These are phyloP conservation scores for Amniculicola lignicola DNA, from an alignment of 495 filamentous ascomycete species.

Conservation along the genomic window DNA sequence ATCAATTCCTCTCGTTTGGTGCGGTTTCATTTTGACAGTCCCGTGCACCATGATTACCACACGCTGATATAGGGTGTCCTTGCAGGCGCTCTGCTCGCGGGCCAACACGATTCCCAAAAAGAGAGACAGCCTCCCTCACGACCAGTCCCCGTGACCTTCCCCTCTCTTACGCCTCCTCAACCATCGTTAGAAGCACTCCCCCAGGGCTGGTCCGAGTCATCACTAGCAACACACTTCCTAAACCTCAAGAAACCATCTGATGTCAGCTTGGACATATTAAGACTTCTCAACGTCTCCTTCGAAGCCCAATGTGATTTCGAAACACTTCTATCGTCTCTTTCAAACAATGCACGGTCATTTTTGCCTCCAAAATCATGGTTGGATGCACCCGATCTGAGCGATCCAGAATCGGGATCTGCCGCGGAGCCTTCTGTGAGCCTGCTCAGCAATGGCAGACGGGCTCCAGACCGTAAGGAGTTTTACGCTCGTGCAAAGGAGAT, in stretches of 20 bases:
- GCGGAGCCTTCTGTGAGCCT: conserved; percentile 24
- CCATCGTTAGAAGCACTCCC: conserved; percentile 7
- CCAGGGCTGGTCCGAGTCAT: conserved; percentile 17
- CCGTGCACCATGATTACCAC: conserved; percentile 15
- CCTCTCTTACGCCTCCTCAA: conserved; percentile 20
- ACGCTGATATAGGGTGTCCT: conserved; percentile 16
- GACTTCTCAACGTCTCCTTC: conserved; percentile 53
- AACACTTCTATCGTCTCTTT: conserved; percentile 46
- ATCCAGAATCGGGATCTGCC: not conserved
- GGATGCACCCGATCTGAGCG: conserved; percentile 22
- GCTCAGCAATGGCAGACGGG: conserved; percentile 52
- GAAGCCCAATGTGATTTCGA: conserved; percentile 45
- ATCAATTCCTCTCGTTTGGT: not conserved
- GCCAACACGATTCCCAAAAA: conserved; percentile 36
- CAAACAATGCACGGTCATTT: conserved; percentile 40
- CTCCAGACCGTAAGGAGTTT: conserved; percentile 50
- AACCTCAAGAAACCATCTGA: conserved; percentile 54
- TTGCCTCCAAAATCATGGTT: conserved; percentile 51
- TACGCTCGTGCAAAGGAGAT: conserved; percentile 52
- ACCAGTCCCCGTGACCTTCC: conserved; percentile 37
- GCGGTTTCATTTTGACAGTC: not conserved
- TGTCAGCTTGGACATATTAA: conserved; percentile 50
- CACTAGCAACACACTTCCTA: conserved; percentile 45
- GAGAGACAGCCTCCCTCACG: conserved; percentile 37
- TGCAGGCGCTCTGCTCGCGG: conserved; percentile 27